Percentiles rank a stretch among this genome's conserved stretches.
These are phyloP conservation scores for Alloascoidea hylecoeti DNA, from an alignment of 805 yeast genomes.

Conservation along the genomic window DNA sequence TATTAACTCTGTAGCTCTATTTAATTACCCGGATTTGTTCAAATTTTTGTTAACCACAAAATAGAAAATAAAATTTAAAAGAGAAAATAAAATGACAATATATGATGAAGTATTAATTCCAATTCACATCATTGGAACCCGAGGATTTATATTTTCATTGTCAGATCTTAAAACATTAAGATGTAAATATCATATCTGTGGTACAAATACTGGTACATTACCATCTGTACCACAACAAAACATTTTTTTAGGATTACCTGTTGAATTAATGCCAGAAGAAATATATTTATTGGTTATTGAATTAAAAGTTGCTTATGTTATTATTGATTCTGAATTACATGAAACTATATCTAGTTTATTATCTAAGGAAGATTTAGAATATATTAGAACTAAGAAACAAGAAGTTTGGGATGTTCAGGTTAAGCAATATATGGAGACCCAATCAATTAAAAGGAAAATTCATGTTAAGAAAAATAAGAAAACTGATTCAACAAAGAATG, in stretches of 20 bases:
- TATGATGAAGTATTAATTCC: no score
- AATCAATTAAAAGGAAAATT: background rate
- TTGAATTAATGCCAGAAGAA: slow-evolving; percentile 63
- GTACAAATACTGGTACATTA: slow-evolving; percentile 70
- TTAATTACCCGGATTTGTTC: no score
- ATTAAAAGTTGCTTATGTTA: slow-evolving; percentile 25
- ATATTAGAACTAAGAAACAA: slow-evolving; percentile 8
- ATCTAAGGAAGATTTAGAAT: slow-evolving; percentile 8
- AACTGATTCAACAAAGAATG: background rate
- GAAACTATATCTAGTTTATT: slow-evolving; percentile 7
- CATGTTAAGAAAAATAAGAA: background rate
- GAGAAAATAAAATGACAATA: no score
- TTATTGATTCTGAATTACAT: slow-evolving; percentile 23
- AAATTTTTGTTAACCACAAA: no score
- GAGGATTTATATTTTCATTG: slow-evolving; percentile 45
- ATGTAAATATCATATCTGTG: slow-evolving; percentile 45
- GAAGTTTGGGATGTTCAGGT: slow-evolving; percentile 9
- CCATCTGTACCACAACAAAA: slow-evolving; percentile 92
- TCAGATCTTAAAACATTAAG: slow-evolving; percentile 41
- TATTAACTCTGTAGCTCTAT: no score
- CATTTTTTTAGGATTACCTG: slow-evolving; percentile 72
- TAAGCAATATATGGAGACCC: slow-evolving; percentile 5
- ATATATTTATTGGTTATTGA: slow-evolving; percentile 43
- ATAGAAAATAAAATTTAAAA: no score
- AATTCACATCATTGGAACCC: slow-evolving; percentile 23